Base-by-base conservation (phyloP, 2,329 filamentous ascomycete genomes). In the Xylariaceae sp. region DNA sequence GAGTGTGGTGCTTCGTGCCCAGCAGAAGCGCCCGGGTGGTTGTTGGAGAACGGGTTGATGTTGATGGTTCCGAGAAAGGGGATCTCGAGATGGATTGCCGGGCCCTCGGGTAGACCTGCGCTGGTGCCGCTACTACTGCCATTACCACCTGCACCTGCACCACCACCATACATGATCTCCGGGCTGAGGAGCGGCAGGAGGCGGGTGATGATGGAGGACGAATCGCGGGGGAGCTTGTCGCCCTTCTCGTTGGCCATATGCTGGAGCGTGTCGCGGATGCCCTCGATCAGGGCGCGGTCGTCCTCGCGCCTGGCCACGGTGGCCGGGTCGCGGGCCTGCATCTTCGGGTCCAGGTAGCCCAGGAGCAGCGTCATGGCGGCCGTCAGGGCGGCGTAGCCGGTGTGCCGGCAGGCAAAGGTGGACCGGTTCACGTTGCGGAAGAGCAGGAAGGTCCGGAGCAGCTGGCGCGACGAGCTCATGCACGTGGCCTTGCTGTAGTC, bases 311-410 rank as follows among this genome's bases (percentile, higher is more conserved):
- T 53, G 9, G 39, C 19, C 5, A 41, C 39, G 13, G 50, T 50
- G 31, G 28, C 18, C 14, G 35, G 32, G 38, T 52, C 50, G n/a
- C 46, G 44, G 11, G 40, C 34, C 29, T 55, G 53, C 15, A 47
- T 45, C 47, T 44, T 53, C 14, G 43, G 62, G 9, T 67, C 64
- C 1, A 76, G 61, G 44, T 77, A 70, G 0, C 69, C 68, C 0
- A 76, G 57, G 17, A 74, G 62, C 3, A 77, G 58, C 0, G 71
- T 69, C 59, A 71, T 69, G 24, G 66, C 64, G 0, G 71, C 71
- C 1, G 75, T 68, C 4, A 76, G 61, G 0, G 69, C 67, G 2
- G 70, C 63, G 46, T 74, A 77, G 53, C 77, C 72, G 13, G 69
- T 60, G 32, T 71, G 69, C 1, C 71, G 68, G 27, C 68, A 71